A percentile compares a stretch with the other conserved stretches of the same genome.
Evolutionary conservation across 192 early-diverging fungal species (phyloP).

Genomic region (Backusella parvicylindrica): DNA sequence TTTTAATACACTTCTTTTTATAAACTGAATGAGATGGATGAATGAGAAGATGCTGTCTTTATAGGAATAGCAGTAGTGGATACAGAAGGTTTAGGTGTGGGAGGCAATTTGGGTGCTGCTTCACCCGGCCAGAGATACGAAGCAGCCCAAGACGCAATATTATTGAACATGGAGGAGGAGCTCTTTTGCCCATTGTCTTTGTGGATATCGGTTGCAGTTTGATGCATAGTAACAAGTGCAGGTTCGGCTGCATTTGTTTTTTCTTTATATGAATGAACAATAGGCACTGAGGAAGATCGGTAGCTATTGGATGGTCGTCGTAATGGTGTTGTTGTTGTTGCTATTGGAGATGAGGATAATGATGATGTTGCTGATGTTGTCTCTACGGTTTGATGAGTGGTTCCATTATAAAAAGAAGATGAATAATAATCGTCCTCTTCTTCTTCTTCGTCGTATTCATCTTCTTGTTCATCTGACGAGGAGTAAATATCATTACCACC

Average conservation of each 20-base stretch:
- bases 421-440: not conserved
- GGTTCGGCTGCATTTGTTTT: not conserved
- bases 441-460: not conserved
- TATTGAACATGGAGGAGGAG: not conserved
- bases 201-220: constrained; percentile 5
- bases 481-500: not conserved
- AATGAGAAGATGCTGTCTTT: constrained; percentile 3
- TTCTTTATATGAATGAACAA: constrained; percentile 1
- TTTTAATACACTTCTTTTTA: not conserved
- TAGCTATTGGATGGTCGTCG: not conserved
- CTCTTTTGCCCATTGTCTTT: not conserved
- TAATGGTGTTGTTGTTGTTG: not conserved
- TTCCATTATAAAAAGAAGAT: not conserved
- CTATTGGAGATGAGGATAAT: not conserved
- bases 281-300: not conserved
- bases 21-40: not conserved
- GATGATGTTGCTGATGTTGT: not conserved
- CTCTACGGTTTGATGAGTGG: not conserved
- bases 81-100: not conserved
- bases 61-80: not conserved
- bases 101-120: not conserved
- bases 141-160: constrained; percentile 14
- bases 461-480: not conserved
- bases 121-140: constrained; percentile 12
- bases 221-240: constrained; percentile 10